Evolutionary conservation across 2,329 filamentous ascomycete genomes (phyloP).

Genomic region (Stachybotrys chlorohalonatus): DNA sequence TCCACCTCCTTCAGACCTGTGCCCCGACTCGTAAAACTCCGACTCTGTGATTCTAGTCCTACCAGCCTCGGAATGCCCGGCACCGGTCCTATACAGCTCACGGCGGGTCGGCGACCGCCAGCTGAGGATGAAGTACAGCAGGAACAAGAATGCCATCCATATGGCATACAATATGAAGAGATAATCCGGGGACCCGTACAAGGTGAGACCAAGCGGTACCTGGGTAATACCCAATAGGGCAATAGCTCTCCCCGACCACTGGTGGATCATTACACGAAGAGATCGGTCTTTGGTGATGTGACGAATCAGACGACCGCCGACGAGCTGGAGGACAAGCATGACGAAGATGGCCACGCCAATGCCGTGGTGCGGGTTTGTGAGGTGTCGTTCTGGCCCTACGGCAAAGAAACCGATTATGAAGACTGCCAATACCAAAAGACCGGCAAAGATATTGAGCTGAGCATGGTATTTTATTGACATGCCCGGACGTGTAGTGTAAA

Average conservation of each 20-base stretch:
- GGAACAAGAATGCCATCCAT: conserved; percentile 63
- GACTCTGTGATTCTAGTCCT: conserved; percentile 29
- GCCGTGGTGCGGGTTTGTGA: conserved; percentile 78
- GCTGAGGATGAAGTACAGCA: conserved; percentile 72
- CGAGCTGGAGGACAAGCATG: conserved; percentile 59
- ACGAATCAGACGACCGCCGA: conserved; percentile 58
- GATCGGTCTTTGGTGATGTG: conserved; percentile 40
- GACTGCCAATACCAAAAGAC: conserved; percentile 59
- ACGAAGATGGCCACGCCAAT: conserved; percentile 75
- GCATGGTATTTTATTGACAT: conserved; percentile 61
- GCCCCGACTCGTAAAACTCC: conserved; percentile 27
- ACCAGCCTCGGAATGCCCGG: conserved; percentile 41
- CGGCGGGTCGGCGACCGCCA: conserved; percentile 53
- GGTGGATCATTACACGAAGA: conserved; percentile 60
- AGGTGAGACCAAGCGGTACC: conserved; percentile 76
- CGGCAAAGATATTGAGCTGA: conserved; percentile 62
- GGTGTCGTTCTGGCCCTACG: conserved; percentile 60
- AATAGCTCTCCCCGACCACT: conserved; percentile 74
- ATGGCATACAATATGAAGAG: conserved; percentile 82
- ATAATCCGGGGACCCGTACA: conserved; percentile 82
- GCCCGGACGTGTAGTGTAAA: conserved; percentile 54
- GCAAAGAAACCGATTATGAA: conserved; percentile 72
- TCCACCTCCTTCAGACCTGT: conserved; percentile 19
- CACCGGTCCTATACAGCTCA: conserved; percentile 45
- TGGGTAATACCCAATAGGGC: conserved; percentile 78